A percentile compares a stretch with the other conserved stretches of the same genome.
Evolutionary conservation across 2,329 filamentous ascomycete genomes (phyloP).

Genomic region (Epichloe uncinata): DNA sequence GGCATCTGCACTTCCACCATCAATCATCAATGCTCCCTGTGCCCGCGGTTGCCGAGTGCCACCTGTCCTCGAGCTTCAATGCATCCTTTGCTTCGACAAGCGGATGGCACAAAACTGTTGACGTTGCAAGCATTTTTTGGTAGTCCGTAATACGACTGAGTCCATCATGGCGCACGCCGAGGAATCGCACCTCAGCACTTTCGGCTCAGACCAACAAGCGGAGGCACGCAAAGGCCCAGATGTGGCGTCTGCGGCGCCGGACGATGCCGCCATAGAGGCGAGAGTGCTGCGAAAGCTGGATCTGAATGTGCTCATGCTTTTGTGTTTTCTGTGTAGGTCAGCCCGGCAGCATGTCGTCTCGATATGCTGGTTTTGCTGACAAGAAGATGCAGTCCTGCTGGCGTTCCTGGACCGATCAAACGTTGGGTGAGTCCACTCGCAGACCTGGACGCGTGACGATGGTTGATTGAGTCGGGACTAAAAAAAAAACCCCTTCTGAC

Average conservation of each 20-base stretch:
- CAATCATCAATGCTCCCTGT: too few species aligned
- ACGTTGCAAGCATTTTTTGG: too few species aligned
- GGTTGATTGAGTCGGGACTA: neutral
- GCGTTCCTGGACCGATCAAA: conserved; percentile 12
- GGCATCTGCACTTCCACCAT: too few species aligned
- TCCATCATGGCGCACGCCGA: neutral
- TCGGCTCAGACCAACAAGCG: neutral
- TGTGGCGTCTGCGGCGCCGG: neutral
- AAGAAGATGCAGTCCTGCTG: conserved; percentile 5
- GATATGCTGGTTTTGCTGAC: neutral
- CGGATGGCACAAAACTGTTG: too few species aligned
- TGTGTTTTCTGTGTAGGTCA: conserved; percentile 1
- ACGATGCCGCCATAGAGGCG: conserved; percentile 1
- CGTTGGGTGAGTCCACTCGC: conserved; percentile 6
- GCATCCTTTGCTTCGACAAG: too few species aligned
- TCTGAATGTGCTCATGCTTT: neutral
- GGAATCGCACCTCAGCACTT: neutral
- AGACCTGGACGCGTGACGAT: too few species aligned
- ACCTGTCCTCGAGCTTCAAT: too few species aligned
- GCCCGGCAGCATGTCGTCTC: neutral
- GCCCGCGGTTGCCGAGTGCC: too few species aligned
- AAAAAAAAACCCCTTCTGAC: neutral
- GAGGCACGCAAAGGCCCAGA: neutral
- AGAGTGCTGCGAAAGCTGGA: conserved; percentile 2
- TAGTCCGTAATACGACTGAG: neutral